These are phyloP conservation scores for Jatropha multifida DNA, from an alignment of 441 rosid species.

Conservation along the genomic window DNA sequence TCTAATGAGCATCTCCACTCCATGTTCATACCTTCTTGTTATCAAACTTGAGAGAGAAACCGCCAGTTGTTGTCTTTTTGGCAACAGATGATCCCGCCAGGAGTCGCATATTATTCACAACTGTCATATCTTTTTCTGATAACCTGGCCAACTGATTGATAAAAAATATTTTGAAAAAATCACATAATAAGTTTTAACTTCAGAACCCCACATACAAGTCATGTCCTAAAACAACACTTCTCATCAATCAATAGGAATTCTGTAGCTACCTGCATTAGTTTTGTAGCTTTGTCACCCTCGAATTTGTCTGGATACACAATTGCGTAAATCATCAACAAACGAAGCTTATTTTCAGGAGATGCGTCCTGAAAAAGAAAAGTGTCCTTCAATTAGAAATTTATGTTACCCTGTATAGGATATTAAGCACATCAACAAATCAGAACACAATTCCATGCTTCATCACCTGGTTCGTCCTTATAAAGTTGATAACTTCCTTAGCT, in stretches of 20 bases:
- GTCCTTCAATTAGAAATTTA: slow-evolving; percentile 10
- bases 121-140: slow-evolving; percentile 72
- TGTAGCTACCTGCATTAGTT: slow-evolving; percentile 82
- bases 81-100: slow-evolving; percentile 65
- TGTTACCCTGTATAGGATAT: slow-evolving; percentile 3
- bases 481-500: slow-evolving; percentile 80
- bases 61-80: slow-evolving; percentile 49
- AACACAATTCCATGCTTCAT: slow-evolving; percentile 12
- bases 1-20: slow-evolving; percentile 4
- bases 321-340: slow-evolving; percentile 86
- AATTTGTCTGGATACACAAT: slow-evolving; percentile 89
- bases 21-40: slow-evolving; percentile 64
- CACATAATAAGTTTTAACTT: slow-evolving; percentile 1
- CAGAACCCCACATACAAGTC: not conserved
- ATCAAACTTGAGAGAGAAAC: slow-evolving; percentile 84
- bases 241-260: not conserved
- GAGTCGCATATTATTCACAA: slow-evolving; percentile 77
- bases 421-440: slow-evolving; percentile 6
- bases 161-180: not conserved
- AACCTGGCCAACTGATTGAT: slow-evolving; percentile 72
- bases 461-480: slow-evolving; percentile 72
- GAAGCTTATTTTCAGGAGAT: slow-evolving; percentile 84
- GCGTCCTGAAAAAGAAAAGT: slow-evolving; percentile 53
- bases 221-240: not conserved
- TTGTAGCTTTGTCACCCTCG: slow-evolving; percentile 87